These are phyloP conservation scores for Diospyros kaki DNA, from an alignment of 148 eudicot genomes.

Conservation along the genomic window DNA sequence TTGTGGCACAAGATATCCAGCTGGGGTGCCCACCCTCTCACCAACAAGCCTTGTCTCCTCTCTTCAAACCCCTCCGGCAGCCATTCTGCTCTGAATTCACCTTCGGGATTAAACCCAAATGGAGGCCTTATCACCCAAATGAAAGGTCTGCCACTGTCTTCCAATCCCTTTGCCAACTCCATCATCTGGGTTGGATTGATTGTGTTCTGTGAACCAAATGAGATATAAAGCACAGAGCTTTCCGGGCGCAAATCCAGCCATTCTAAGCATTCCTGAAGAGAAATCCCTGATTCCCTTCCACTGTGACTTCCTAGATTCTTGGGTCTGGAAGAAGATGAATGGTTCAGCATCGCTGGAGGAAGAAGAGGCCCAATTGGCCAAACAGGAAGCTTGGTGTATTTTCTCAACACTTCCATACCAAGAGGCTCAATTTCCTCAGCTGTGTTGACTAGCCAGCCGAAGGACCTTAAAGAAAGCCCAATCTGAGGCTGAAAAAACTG, in stretches of 20 bases:
- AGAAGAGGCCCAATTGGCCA: slow-evolving; percentile 74
- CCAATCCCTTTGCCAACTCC: slow-evolving; percentile 69
- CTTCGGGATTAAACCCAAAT: slow-evolving; percentile 36
- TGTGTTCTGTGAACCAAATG: slow-evolving; percentile 84
- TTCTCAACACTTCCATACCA: slow-evolving; percentile 40
- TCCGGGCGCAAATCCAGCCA: slow-evolving; percentile 43
- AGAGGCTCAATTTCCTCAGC: slow-evolving; percentile 67
- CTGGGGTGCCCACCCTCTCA: slow-evolving; percentile 66
- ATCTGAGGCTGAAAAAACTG: slow-evolving; percentile 53
- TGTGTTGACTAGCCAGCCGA: slow-evolving; percentile 60
- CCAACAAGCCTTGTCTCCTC: slow-evolving; percentile 42
- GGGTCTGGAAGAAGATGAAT: no score
- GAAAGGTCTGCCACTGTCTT: slow-evolving; percentile 50
- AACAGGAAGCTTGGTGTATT: slow-evolving; percentile 39
- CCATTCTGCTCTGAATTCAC: slow-evolving; percentile 25
- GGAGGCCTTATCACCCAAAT: slow-evolving; percentile 87
- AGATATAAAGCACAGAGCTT: slow-evolving; percentile 59
- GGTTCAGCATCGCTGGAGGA: slow-evolving; percentile 21
- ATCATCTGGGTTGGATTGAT: slow-evolving; percentile 65
- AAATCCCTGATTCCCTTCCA: slow-evolving; percentile 27
- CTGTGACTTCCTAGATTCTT: not conserved
- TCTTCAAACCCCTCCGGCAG: slow-evolving; percentile 57
- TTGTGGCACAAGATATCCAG: slow-evolving; percentile 54
- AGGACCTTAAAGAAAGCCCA: slow-evolving; percentile 19
- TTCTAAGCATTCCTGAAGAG: slow-evolving; percentile 30